phyloP scores from a whole-genome alignment of 2,329 filamentous ascomycete species.

The Tricladium varicosporioides region DNA sequence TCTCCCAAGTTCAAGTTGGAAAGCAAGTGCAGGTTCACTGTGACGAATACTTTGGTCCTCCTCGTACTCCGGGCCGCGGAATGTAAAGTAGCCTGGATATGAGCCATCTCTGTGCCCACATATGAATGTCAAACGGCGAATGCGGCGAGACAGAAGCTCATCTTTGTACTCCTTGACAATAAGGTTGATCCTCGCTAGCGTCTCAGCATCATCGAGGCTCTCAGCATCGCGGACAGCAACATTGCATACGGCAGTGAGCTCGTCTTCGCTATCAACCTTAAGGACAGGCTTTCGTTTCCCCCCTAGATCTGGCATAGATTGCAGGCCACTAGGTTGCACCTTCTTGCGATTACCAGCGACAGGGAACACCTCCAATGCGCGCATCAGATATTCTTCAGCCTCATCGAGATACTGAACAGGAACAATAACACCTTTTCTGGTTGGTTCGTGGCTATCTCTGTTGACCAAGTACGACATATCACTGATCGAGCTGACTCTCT shows the following conservation, averaged over 20 bases:
- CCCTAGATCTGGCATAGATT: slow-evolving; percentile 62
- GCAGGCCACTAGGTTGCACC: slow-evolving; percentile 51
- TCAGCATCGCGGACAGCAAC: slow-evolving; percentile 89
- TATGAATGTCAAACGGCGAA: slow-evolving; percentile 93
- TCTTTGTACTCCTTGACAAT: slow-evolving; percentile 80
- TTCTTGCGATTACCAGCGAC: slow-evolving; percentile 54
- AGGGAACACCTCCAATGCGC: slow-evolving; percentile 82
- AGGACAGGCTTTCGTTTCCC: slow-evolving; percentile 64
- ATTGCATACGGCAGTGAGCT: slow-evolving; percentile 89
- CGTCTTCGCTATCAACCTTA: slow-evolving; percentile 62
- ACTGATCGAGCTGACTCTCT: slow-evolving; percentile 90
- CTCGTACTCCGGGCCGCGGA: slow-evolving; percentile 84
- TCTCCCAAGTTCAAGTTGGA: slow-evolving; percentile 95
- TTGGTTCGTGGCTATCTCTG: slow-evolving; percentile 72
- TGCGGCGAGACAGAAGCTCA: slow-evolving; percentile 75
- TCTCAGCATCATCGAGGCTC: slow-evolving; percentile 76
- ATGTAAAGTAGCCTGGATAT: slow-evolving; percentile 97
- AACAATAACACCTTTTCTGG: slow-evolving; percentile 89
- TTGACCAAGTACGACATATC: slow-evolving; percentile 88
- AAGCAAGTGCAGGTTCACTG: slow-evolving; percentile 92
- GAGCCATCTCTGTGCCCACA: slow-evolving; percentile 92
- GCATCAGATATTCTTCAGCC: slow-evolving; percentile 79
- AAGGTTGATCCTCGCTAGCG: slow-evolving; percentile 69
- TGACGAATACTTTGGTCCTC: slow-evolving; percentile 97
- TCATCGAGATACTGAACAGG: slow-evolving; percentile 94